Evolutionary conservation across 106 monocot genomes (phyloP).

Genomic region (Vanilla planifolia): DNA sequence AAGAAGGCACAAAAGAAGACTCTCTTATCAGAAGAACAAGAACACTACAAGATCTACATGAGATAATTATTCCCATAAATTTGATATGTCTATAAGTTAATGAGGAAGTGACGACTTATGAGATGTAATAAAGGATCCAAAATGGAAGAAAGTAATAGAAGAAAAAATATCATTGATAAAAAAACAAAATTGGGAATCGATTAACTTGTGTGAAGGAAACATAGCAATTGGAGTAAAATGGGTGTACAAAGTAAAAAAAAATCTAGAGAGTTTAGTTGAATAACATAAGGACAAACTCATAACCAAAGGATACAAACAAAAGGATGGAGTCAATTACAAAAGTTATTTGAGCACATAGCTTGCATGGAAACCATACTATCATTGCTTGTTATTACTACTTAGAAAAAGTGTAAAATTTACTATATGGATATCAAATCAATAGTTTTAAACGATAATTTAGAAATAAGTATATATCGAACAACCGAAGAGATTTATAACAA

Average conservation of each 20-base stretch:
- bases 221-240: neutral
- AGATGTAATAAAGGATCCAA: neutral
- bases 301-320: too few species aligned
- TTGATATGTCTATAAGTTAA: neutral
- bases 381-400: neutral
- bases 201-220: neutral
- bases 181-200: neutral
- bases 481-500: neutral
- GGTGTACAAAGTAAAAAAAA: slow-evolving; percentile 1
- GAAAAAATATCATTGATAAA: neutral
- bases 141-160: neutral
- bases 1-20: too few species aligned
- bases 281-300: neutral
- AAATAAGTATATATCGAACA: slow-evolving; percentile 3
- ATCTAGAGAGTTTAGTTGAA: neutral
- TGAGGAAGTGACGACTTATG: neutral
- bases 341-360: neutral
- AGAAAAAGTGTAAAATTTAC: slow-evolving; percentile 3
- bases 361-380: neutral
- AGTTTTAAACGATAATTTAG: neutral
- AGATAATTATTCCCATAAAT: neutral
- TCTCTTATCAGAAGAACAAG: neutral
- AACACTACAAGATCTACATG: neutral
- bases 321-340: neutral
- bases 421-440: neutral